Evolutionary conservation across 768 basidiomycete genomes (phyloP), one percentile per base, ranked within the genome.

Genomic region (Pleurotus djamor): DNA sequence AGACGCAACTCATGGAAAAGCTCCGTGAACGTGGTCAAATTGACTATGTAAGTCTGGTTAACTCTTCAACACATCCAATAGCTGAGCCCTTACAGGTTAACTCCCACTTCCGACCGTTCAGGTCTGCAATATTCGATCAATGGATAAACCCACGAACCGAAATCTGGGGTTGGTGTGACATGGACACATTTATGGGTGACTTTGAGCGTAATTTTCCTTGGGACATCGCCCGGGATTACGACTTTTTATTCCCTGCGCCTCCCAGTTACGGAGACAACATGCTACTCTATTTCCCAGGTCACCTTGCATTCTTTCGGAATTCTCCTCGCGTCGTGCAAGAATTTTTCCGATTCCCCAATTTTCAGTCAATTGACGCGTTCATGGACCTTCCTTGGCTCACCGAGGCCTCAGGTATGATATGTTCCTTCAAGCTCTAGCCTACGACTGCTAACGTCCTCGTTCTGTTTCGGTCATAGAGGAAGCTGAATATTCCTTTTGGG

Each of bases 151-250:
- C 59, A 6, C 52, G 36, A 12, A 60, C 59, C 3, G 47, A n/a
- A 13, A 52, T 60, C 8, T 60, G 59, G 59, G 59, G 56, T 14
- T 60, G 59, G 59, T 60, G 59, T 37, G 59, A 60, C 52, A 44
- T 60, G 59, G 59, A 60, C 35, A 48, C 35, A 12, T 47, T 60
- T 21, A 44, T 55, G 44, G 59, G 59, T 4, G 45, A 60, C 21
- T 60, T 52, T n/a, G 55, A 48, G 4, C 33, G 36, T 8, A 43
- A 43, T 17, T 56, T 60, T 33, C 59, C 59, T 32, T 60, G 59
- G 59, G 59, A 60, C 43, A n/a, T 60, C 10, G 51, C 59, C 8
- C 36, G 44, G 16, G 32, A 60, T 13, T 60, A 44, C 44, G 59
- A 60, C 13, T 41, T 60, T 16, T 14, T 47, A n/a, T 43, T 57